Evolutionary conservation across 306 rosid genomes (phyloP), one percentile per base, ranked within the genome.

Genomic region (Dicorynia guianensis): DNA sequence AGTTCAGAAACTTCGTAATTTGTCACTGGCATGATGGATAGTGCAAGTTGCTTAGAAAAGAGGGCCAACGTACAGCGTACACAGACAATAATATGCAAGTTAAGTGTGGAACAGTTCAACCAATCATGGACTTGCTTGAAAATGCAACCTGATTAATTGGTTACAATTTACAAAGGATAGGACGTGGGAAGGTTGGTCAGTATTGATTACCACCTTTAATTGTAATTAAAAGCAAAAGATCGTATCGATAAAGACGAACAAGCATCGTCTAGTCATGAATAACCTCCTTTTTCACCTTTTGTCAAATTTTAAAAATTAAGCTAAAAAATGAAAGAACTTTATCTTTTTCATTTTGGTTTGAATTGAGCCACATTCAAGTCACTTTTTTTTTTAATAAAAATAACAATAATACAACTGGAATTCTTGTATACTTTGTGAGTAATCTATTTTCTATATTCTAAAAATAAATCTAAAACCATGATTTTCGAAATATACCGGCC

Each of bases 31-130:
- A 57, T 48, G 49, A 69, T 53, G 35, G 1, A 25, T 25, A 25
- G 30, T 33, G 64, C 87, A 68, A 68, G 76, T 80, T 76, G 85
- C 75, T 19, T 11, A 20, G 68, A 1, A 40, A 82, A 71, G 15
- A 7, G 65, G 14, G 66, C 30, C 20, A 61, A 10, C 38, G 4
- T 43, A 54, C 19, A 38, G 17, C 38, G 6, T 48, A 47, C 61
- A 15, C 50, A 34, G 12, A 66, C 65, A 52, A 53, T 17, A 43
- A 17, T 42, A 11, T 6, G 56, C 80, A 74, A 82, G 74, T 81
- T 75, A 80, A 39, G 36, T 65, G 50, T 12, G 47, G 40, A 70
- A 30, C 69, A 77, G 67, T 66, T 80, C 67, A 48, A 25, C 30
- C 30, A 25, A 25, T 25, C 3, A 67, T 25, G 58, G 0, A 52